Evolutionary conservation across 306 rosid genomes (phyloP), one percentile per base, ranked within the genome.

Genomic region (Cucumis hystrix): DNA sequence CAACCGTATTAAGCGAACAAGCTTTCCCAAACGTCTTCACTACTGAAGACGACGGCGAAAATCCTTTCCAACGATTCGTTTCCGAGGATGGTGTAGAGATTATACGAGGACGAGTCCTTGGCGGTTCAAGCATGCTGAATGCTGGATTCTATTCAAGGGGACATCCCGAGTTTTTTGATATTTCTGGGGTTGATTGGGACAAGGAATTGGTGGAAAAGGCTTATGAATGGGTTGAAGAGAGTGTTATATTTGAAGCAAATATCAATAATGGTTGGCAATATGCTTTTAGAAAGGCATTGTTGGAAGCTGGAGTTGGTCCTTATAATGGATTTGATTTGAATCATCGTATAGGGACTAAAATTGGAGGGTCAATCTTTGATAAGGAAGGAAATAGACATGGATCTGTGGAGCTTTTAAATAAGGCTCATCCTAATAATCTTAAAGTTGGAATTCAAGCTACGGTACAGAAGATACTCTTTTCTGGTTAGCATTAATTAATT

Each of bases 41-140:
- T 4, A 8, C 1, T 1, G 35, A 41, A 69, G 55, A 69, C 6
- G 52, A 47, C 6, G 52, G 28, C 8, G 12, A 69, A 28, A 39
- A 69, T 37, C 52, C 75, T 7, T 47, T 40, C 52, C 51, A 69
- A 10, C 16, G 55, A 1, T 69, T 69, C 17, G 8, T 47, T 1
- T 75, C 87, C 0, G 70, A 49, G 49, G 87, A 84, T 0, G 87
- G 87, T 8, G 83, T 84, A 4, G 58, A 64, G 7, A 78, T 6
- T 28, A 18, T 58, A 6, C 40, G 80, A 54, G 87, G 81, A 10
- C 67, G 84, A 39, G 21, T 84, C 13, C 67, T 81, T 1, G 87
- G 87, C 0, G 83, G 83, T 6, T 17, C 43, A 11, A 84, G 83
- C 65, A 79, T 79, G 83, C 35, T 79, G 43, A 84, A 78, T 14